A percentile compares a stretch with the other conserved stretches of the same genome.
Conservation (phyloP, 345 rosid species). For the Carallia brachiata region DNA sequence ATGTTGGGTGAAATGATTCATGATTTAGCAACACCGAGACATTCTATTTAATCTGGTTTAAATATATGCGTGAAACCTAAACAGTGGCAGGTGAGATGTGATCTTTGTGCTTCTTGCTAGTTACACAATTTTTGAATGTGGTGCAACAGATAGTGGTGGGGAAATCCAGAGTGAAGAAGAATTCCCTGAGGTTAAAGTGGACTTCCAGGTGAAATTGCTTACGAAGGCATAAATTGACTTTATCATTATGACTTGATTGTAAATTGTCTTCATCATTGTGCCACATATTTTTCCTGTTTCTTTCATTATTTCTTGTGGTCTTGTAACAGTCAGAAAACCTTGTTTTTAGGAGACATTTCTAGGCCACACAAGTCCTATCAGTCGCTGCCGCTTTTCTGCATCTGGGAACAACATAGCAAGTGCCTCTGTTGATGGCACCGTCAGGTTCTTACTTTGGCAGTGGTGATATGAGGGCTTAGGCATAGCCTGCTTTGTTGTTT, state of each 20-base stretch:
- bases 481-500: conserved; percentile 13
- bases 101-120: conserved; percentile 9
- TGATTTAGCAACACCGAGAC: not conserved
- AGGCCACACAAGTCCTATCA: conserved; percentile 72
- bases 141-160: conserved; percentile 38
- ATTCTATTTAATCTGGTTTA: not conserved
- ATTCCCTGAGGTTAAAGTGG: conserved; percentile 64
- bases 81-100: not conserved
- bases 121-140: conserved; percentile 17
- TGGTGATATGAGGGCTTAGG: conserved; percentile 11
- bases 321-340: conserved; percentile 1
- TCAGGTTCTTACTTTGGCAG: conserved; percentile 44
- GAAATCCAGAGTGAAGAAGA: conserved; percentile 48
- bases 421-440: conserved; percentile 75
- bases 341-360: conserved; percentile 60
- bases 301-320: not conserved
- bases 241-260: not conserved
- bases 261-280: not conserved
- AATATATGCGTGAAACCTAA: not conserved
- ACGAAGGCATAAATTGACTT: not conserved
- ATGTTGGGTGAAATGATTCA: too few species aligned
- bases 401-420: conserved; percentile 76
- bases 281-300: not conserved
- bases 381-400: conserved; percentile 68
- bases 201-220: conserved; percentile 52